Conservation (phyloP, 1,139 yeast species). For the Eremothecium coryli region DNA sequence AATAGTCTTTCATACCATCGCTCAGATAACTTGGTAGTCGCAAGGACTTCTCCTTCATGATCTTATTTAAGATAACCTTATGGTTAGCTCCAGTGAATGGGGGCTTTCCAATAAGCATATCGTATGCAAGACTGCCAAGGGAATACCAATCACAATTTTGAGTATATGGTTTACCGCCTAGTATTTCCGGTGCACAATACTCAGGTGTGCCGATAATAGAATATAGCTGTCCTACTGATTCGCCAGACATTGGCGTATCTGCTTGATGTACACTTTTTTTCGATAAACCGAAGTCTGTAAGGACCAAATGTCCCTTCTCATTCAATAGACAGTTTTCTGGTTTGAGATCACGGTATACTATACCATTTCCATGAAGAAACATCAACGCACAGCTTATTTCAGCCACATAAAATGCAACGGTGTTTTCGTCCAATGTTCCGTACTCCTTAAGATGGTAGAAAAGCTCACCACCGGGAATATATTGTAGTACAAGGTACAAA, state of each 20-base stretch:
- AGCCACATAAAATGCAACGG: conserved; percentile 75
- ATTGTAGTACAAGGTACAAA: conserved; percentile 72
- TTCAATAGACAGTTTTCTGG: conserved; percentile 90
- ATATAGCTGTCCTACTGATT: conserved; percentile 38
- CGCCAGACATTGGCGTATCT: conserved; percentile 20
- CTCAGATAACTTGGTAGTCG: conserved; percentile 76
- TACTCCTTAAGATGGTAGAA: conserved; percentile 65
- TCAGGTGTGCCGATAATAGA: conserved; percentile 89
- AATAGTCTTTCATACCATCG: conserved; percentile 74
- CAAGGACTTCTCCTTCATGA: conserved; percentile 56
- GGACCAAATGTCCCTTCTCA: conserved; percentile 65
- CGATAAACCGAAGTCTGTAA: conserved; percentile 88
- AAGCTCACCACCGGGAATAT: conserved; percentile 88
- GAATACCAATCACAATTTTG: conserved; percentile 96
- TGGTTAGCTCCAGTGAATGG: conserved; percentile 90
- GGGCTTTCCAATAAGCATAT: conserved; percentile 83
- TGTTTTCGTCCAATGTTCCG: conserved; percentile 49
- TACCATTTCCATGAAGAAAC: conserved; percentile 73
- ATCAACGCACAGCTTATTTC: conserved; percentile 76
- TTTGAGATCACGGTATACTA: conserved; percentile 83
- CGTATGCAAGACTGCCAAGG: conserved; percentile 80
- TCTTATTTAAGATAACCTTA: conserved; percentile 72
- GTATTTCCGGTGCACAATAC: conserved; percentile 93
- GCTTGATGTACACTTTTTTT: conserved; percentile 40
- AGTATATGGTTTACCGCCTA: conserved; percentile 79